Conservation (phyloP, 164 flowering plant genomes). For the Sextonia rubra region DNA sequence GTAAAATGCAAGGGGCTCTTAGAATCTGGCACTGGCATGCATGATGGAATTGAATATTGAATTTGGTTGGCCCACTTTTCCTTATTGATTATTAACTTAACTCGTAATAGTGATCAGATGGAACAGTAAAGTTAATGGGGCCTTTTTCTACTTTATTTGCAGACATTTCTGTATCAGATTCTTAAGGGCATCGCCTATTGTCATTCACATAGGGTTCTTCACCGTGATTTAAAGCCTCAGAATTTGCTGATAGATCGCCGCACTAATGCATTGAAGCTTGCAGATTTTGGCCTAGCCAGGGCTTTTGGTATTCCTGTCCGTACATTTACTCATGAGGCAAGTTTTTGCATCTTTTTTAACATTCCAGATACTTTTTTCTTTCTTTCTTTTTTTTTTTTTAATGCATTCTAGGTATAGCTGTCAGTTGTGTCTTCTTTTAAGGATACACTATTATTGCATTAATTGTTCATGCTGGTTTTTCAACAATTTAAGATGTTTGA, state of each 20-base stretch:
- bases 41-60: too few relatives aligned
- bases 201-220: constrained; percentile 94
- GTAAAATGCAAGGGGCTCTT: too few relatives aligned
- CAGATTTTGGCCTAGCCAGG: constrained; percentile 95
- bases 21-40: too few relatives aligned
- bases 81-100: neutral
- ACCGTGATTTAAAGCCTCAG: constrained; percentile 95
- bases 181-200: constrained; percentile 94
- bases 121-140: neutral
- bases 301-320: constrained; percentile 97
- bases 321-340: constrained; percentile 96
- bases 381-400: too few relatives aligned
- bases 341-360: neutral
- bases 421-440: neutral
- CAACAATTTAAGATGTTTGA: neutral
- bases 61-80: neutral
- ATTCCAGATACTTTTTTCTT: neutral
- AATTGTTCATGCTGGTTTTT: neutral
- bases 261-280: constrained; percentile 85
- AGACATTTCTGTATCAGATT: constrained; percentile 85
- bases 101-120: neutral
- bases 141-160: constrained; percentile 16
- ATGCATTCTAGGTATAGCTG: neutral
- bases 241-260: constrained; percentile 89
- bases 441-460: neutral